These are phyloP conservation scores for Pugionium dolabratum DNA, from an alignment of 345 rosid genomes.

Conservation along the genomic window DNA sequence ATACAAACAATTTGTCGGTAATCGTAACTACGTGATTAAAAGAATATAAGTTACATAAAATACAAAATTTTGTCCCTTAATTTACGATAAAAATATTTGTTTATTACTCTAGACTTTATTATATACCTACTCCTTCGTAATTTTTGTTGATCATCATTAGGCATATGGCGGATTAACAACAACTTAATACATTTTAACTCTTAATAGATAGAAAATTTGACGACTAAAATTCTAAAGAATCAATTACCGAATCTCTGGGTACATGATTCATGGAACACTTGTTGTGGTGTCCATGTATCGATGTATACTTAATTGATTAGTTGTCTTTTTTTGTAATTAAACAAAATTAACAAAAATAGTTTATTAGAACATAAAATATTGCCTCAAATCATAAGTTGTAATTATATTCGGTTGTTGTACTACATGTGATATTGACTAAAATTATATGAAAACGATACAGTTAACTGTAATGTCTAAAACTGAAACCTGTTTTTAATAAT, in stretches of 20 bases:
- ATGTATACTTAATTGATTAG: constrained; percentile 6
- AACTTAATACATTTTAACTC: background rate
- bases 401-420: constrained; percentile 33
- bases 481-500: no score
- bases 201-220: background rate
- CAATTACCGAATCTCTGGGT: background rate
- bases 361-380: constrained; percentile 2
- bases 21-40: background rate
- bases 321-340: background rate
- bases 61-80: background rate
- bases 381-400: constrained; percentile 23
- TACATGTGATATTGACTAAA: constrained; percentile 32
- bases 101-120: background rate
- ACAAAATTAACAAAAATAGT: background rate
- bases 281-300: constrained; percentile 5
- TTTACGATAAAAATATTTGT: background rate
- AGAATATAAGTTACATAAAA: background rate
- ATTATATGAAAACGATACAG: constrained; percentile 13
- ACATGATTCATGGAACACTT: constrained; percentile 3
- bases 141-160: background rate
- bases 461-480: constrained; percentile 1
- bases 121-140: background rate
- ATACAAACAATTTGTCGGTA: background rate
- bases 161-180: constrained; percentile 7
- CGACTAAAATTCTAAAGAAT: background rate